A percentile compares a stretch with the other conserved stretches of the same genome.
Conservation (phyloP, 352 stramenopile species). For the Thalassiosira mediterranea region DNA sequence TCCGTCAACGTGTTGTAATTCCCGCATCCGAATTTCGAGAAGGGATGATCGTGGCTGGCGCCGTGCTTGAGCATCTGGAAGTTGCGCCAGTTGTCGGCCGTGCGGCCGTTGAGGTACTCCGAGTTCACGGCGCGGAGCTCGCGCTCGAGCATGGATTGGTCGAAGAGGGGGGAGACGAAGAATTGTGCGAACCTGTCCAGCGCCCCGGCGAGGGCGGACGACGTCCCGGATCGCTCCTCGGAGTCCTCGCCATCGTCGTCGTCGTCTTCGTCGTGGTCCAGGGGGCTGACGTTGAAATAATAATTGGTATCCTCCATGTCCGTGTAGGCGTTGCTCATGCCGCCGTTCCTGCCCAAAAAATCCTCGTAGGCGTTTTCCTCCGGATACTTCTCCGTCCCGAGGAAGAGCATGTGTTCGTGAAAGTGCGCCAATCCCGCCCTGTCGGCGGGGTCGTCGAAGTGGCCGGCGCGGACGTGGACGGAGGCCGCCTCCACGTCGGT, state of each 20-base stretch:
- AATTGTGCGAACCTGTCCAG: conserved; percentile 98
- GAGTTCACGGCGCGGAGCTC: conserved; percentile 96
- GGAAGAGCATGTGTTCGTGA: conserved; percentile 94
- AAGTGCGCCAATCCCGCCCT: conserved; percentile 76
- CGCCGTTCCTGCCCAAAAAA: conserved; percentile 91
- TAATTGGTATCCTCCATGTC: conserved; percentile 88
- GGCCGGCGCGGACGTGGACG: conserved; percentile 76
- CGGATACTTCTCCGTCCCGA: conserved; percentile 96
- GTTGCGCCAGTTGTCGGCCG: conserved; percentile 91
- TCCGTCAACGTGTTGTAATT: conserved; percentile 82
- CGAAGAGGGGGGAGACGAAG: conserved; percentile 95
- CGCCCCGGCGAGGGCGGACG: conserved; percentile 83
- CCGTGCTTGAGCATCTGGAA: conserved; percentile 82
- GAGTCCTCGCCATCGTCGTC: conserved; percentile 23
- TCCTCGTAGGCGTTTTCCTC: conserved; percentile 94
- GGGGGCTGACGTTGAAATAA: conserved; percentile 72
- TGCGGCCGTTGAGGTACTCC: conserved; percentile 95
- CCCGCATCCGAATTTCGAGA: conserved; percentile 84
- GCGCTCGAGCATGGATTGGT: conserved; percentile 87
- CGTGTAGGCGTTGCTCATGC: conserved; percentile 95
- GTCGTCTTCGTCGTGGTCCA: conserved; percentile 55
- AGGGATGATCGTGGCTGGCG: conserved; percentile 68
- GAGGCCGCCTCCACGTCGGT: conserved; percentile 73
- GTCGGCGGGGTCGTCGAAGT: conserved; percentile 78
- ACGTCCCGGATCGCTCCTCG: conserved; percentile 30